Evolutionary conservation across 164 flowering plant species (phyloP).

Genomic region (Stephania cephalantha): DNA sequence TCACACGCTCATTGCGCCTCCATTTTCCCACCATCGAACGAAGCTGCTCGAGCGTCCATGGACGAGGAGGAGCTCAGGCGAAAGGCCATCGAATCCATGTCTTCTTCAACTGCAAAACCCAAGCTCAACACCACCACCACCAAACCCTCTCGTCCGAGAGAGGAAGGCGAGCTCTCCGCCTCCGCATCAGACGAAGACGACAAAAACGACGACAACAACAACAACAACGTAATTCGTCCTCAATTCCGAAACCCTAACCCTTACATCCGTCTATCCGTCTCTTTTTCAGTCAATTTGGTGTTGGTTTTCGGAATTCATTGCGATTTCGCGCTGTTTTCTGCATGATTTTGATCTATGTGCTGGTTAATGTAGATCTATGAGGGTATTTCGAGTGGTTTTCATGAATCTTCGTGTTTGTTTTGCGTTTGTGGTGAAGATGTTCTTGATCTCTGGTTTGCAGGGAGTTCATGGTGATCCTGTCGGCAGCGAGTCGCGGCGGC

Average conservation of each 20-base stretch:
- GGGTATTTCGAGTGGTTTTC: not conserved
- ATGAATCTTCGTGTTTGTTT: not conserved
- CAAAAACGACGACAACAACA: too few species aligned
- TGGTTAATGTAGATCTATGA: not conserved
- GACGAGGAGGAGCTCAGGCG: constrained; percentile 20
- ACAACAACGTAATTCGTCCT: not conserved
- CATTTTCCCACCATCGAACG: not conserved
- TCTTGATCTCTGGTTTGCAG: constrained; percentile 18
- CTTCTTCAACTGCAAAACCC: constrained; percentile 22
- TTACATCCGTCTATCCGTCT: not conserved
- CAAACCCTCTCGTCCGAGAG: constrained; percentile 22
- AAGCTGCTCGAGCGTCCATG: not conserved
- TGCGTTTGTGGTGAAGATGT: not conserved
- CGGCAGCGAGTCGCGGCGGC: constrained; percentile 9
- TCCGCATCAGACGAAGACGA: constrained; percentile 33
- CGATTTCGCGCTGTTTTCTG: not conserved
- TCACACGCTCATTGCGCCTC: not conserved
- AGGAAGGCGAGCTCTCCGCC: constrained; percentile 79
- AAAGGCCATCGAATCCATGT: constrained; percentile 27
- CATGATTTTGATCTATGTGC: not conserved
- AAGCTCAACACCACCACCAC: constrained; percentile 15
- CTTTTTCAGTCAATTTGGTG: not conserved
- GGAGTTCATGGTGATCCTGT: constrained; percentile 19
- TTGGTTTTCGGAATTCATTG: not conserved
- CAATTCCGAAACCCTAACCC: too few species aligned